Evolutionary conservation across 768 basidiomycete genomes (phyloP).

Genomic region (Hypholoma sublateritium): DNA sequence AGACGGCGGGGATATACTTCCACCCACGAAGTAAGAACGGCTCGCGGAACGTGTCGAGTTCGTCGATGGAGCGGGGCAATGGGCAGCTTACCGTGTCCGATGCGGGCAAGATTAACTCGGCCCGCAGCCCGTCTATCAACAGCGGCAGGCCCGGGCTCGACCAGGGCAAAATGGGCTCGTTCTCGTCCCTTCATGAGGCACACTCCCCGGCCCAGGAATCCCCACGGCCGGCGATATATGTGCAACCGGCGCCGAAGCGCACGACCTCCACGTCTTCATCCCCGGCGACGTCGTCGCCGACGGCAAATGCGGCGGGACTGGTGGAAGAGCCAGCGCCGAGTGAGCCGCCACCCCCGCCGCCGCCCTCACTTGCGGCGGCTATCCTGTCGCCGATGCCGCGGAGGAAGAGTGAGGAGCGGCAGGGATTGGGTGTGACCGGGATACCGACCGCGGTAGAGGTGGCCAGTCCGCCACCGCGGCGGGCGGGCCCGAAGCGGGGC

Average conservation of each 20-base stretch:
- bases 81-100: slow-evolving; percentile 31
- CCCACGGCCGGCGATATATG: neutral
- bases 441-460: neutral
- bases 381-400: slow-evolving; percentile 15
- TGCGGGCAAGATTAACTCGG: slow-evolving; percentile 24
- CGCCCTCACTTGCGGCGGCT: slow-evolving; percentile 7
- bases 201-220: neutral
- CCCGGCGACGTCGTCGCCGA: neutral
- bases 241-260: neutral
- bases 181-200: slow-evolving; percentile 35
- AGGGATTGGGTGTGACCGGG: slow-evolving; percentile 3
- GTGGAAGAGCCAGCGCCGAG: slow-evolving; percentile 4
- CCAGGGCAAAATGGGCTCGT: slow-evolving; percentile 7
- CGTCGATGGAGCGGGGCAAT: slow-evolving; percentile 48
- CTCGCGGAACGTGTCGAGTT: slow-evolving; percentile 32
- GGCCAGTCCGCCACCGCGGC: neutral
- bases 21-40: slow-evolving; percentile 61
- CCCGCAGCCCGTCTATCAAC: slow-evolving; percentile 22
- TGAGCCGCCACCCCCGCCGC: neutral
- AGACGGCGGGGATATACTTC: slow-evolving; percentile 95
- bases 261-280: slow-evolving; percentile 7
- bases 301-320: neutral
- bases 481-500: slow-evolving; percentile 20
- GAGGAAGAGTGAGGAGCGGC: slow-evolving; percentile 14
- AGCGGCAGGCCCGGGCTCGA: slow-evolving; percentile 18